Conservation (phyloP, 139 green algal species). For the Penium margaritaceum region DNA sequence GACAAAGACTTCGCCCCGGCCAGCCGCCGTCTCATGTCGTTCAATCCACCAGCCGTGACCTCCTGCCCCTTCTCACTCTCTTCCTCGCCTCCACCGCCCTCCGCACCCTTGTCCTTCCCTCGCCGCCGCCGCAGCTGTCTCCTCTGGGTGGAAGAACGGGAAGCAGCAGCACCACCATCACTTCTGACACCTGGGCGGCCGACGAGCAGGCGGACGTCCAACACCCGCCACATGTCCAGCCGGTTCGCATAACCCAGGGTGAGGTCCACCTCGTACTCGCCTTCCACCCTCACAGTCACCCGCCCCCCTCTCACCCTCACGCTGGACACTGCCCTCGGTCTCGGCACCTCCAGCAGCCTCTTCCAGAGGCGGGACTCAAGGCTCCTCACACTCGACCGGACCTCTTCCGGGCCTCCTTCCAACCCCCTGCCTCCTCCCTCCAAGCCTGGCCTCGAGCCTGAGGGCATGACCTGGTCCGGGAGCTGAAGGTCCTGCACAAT, state of each 20-base stretch:
- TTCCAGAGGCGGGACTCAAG: neutral
- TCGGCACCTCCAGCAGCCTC: slow-evolving; percentile 9
- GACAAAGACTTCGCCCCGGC: neutral
- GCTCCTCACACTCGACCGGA: neutral
- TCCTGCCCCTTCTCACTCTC: neutral
- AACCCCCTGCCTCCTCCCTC: too few species aligned
- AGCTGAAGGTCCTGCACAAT: slow-evolving; percentile 20
- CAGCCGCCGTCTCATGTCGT: neutral
- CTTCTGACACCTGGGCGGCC: neutral
- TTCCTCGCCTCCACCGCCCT: neutral
- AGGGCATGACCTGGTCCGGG: slow-evolving; percentile 4
- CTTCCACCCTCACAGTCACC: neutral
- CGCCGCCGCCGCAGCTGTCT: too few species aligned
- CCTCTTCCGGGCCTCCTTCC: neutral
- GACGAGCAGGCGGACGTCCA: slow-evolving; percentile 19
- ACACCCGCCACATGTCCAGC: slow-evolving; percentile 5
- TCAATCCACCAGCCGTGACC: neutral
- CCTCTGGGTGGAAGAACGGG: too few species aligned
- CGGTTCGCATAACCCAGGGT: slow-evolving; percentile 9
- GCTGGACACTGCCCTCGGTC: neutral
- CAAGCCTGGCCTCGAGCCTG: too few species aligned
- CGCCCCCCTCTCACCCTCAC: slow-evolving; percentile 3
- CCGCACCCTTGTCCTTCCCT: neutral
- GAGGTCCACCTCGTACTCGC: slow-evolving; percentile 22
- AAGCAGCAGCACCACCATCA: neutral